Evolutionary conservation across 2,329 filamentous ascomycete species (phyloP).

Genomic region (Paecilomyces dactylethromorphus): DNA sequence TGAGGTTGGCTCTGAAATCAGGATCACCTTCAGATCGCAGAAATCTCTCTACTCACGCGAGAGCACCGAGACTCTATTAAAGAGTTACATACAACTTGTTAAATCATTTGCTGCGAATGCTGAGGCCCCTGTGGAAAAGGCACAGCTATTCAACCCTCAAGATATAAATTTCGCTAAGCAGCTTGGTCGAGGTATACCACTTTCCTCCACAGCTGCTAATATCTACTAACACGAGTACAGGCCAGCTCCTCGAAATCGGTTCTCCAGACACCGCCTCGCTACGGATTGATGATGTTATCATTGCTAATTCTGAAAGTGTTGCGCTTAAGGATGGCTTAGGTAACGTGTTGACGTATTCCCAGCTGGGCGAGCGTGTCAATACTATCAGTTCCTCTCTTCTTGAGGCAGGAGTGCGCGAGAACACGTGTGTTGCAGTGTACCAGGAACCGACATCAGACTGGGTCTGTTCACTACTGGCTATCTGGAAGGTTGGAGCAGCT

Average conservation of each 20-base stretch:
- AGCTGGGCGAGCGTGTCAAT: constrained; percentile 2
- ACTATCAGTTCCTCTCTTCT: constrained; percentile 18
- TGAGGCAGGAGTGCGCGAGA: constrained; percentile 9
- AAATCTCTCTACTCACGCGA: constrained; percentile 22
- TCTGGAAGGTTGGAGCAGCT: constrained; percentile 28
- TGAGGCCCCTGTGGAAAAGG: constrained; percentile 9
- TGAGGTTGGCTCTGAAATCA: constrained; percentile 18
- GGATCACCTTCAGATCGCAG: constrained; percentile 22
- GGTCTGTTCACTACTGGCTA: constrained; percentile 24
- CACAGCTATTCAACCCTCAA: constrained; percentile 7
- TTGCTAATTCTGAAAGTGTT: constrained; percentile 7
- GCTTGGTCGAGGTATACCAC: too few relatives aligned
- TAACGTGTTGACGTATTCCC: constrained; percentile 27
- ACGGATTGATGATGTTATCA: constrained; percentile 29
- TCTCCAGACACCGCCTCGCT: constrained; percentile 31
- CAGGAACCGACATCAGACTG: constrained; percentile 30
- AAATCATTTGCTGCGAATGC: constrained; percentile 7
- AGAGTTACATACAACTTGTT: constrained; percentile 17
- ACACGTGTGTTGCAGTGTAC: constrained; percentile 32
- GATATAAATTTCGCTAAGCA: constrained; percentile 6
- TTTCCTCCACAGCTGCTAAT: constrained; percentile 5
- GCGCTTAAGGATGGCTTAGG: constrained; percentile 24
- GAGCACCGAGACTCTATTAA: constrained; percentile 15
- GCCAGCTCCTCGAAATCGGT: constrained; percentile 12
- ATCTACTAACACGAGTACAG: constrained; percentile 4